These are phyloP conservation scores for Penicillium fimorum DNA, from an alignment of 495 filamentous ascomycete genomes.

Conservation along the genomic window DNA sequence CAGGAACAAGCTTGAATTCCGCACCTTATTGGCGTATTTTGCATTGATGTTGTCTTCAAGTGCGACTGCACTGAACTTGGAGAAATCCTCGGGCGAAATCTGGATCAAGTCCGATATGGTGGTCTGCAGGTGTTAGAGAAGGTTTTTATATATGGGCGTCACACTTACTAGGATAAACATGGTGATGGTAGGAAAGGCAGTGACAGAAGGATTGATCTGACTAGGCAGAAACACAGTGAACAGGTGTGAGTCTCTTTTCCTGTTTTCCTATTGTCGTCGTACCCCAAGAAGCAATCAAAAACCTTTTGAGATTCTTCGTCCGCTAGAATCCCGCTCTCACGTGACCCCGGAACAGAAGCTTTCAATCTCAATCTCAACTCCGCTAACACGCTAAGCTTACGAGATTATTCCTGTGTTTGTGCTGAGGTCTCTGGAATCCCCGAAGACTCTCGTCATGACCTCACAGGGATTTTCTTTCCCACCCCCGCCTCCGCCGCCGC, in stretches of 20 bases:
- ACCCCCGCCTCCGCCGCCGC: constrained; percentile 47
- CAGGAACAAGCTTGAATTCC: constrained; percentile 10
- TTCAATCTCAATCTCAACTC: constrained; percentile 1
- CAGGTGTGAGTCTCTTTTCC: background rate
- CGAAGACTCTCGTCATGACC: constrained; percentile 37
- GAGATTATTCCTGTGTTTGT: constrained; percentile 3
- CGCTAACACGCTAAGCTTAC: background rate
- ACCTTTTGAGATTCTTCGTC: constrained; percentile 10
- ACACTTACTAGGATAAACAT: constrained; percentile 61
- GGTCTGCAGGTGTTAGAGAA: constrained; percentile 42
- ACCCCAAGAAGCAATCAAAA: constrained; percentile 9
- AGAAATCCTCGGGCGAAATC: constrained; percentile 82
- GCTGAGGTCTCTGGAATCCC: constrained; percentile 26
- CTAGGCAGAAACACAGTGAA: background rate
- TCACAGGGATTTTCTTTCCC: constrained; percentile 53
- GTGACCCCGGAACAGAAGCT: constrained; percentile 2
- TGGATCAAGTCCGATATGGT: constrained; percentile 88
- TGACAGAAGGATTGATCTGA: background rate
- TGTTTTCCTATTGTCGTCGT: background rate
- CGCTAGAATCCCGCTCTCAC: background rate
- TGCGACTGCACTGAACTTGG: constrained; percentile 69
- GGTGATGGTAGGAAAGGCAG: constrained; percentile 3
- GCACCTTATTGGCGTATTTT: constrained; percentile 91
- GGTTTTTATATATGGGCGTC: background rate
- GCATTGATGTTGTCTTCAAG: constrained; percentile 93